phyloP scores from a whole-genome alignment of 208 protist genomes.

The Tritrichomonas musculus region DNA sequence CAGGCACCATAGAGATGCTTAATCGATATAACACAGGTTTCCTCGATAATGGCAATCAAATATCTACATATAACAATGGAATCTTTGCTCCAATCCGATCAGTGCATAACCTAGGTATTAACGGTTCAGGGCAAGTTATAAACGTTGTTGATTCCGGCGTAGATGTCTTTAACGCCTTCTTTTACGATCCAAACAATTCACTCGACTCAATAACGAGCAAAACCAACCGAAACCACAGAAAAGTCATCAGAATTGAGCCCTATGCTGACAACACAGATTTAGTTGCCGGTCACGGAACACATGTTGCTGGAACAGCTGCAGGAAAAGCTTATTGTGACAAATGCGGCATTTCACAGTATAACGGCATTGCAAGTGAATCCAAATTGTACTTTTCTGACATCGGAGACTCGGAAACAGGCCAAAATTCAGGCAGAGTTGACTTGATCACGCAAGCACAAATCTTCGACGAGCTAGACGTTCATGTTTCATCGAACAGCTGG shows the following conservation, averaged over 20 bases:
- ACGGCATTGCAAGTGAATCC: background rate
- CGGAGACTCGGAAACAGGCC: background rate
- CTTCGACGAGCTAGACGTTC: no score
- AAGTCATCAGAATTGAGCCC: background rate
- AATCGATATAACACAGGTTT: background rate
- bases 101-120: background rate
- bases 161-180: background rate
- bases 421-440: no score
- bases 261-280: background rate
- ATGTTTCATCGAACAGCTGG: background rate
- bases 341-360: no score
- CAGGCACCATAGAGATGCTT: background rate
- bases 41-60: background rate
- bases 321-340: background rate
- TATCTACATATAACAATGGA: no score
- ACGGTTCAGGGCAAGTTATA: background rate
- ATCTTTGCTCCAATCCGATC: background rate
- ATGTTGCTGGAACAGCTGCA: background rate
- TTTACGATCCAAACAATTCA: background rate
- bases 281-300: constrained; percentile 21
- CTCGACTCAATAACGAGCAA: no score
- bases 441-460: no score
- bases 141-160: background rate
- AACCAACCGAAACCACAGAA: background rate
- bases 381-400: background rate